These are phyloP conservation scores for Rhynchospora breviuscula DNA, from an alignment of 176 grass and related monocot species.

Conservation along the genomic window DNA sequence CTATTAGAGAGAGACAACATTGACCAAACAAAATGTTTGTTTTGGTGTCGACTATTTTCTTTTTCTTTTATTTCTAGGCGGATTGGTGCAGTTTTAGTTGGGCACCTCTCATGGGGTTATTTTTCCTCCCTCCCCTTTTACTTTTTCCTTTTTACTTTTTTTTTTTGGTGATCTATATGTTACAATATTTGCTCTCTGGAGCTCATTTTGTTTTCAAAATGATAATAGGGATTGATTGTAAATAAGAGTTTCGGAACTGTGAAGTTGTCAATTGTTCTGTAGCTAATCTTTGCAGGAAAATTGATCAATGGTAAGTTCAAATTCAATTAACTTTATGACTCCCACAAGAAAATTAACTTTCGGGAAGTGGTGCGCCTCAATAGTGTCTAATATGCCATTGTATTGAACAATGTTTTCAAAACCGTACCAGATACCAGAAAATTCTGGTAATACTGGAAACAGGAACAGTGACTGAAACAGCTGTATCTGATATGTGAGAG, in stretches of 20 bases:
- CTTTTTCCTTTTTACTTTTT: no score
- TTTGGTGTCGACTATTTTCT: neutral
- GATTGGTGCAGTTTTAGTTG: slow-evolving; percentile 14
- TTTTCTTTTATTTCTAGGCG: neutral
- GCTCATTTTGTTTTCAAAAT: neutral
- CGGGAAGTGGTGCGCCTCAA: no score
- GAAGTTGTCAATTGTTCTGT: neutral
- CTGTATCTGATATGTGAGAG: no score
- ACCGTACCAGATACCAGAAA: no score
- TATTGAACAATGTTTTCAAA: no score
- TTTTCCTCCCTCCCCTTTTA: neutral
- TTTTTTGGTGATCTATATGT: neutral
- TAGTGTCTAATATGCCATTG: no score
- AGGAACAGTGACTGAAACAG: no score
- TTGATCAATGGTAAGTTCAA: neutral
- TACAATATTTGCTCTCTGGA: neutral
- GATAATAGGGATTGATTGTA: neutral
- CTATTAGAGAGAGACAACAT: neutral
- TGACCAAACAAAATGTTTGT: slow-evolving; percentile 1
- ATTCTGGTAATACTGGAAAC: no score
- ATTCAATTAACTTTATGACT: no score
- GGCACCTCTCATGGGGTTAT: neutral
- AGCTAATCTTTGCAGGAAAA: neutral
- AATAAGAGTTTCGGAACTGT: neutral
- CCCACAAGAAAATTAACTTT: no score